phyloP scores from a whole-genome alignment of 768 basidiomycete species.

The Kwoniella mangroviensis region DNA sequence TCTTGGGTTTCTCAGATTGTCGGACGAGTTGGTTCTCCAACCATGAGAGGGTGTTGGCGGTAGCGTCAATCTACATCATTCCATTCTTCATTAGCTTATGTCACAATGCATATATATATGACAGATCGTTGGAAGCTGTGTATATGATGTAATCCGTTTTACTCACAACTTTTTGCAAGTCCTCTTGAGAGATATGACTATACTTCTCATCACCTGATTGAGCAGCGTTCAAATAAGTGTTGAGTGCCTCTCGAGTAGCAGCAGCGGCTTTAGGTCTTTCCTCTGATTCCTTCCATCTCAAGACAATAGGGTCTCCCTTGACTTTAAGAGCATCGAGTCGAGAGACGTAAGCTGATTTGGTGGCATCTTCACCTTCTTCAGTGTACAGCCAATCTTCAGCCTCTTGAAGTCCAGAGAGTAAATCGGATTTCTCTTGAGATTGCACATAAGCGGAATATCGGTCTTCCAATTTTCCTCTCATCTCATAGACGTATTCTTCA shows the following conservation, averaged over 20 bases:
- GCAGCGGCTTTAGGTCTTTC: conserved; percentile 74
- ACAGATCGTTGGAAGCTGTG: too few relatives aligned
- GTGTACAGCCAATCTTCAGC: conserved; percentile 97
- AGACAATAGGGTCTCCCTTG: conserved; percentile 82
- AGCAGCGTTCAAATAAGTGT: conserved; percentile 81
- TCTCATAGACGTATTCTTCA: conserved; percentile 98
- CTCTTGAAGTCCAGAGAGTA: conserved; percentile 71
- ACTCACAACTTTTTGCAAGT: conserved; percentile 58
- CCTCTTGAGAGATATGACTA: conserved; percentile 77
- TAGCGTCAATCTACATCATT: conserved; percentile 73
- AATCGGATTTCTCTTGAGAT: conserved; percentile 74
- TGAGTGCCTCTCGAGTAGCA: conserved; percentile 82
- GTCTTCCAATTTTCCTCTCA: conserved; percentile 86
- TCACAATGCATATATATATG: too few relatives aligned
- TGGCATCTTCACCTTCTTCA: conserved; percentile 93
- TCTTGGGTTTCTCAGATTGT: conserved; percentile 88
- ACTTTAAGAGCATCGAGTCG: conserved; percentile 81
- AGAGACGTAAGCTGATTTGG: conserved; percentile 88
- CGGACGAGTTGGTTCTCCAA: conserved; percentile 86
- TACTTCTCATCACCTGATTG: conserved; percentile 77
- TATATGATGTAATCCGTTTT: too few relatives aligned
- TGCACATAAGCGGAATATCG: conserved; percentile 78
- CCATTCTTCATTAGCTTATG: too few relatives aligned
- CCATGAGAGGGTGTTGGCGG: conserved; percentile 90
- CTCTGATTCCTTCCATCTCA: conserved; percentile 81